Evolutionary conservation across 2,329 filamentous ascomycete species (phyloP).

Genomic region (Helicocarpus griseus): DNA sequence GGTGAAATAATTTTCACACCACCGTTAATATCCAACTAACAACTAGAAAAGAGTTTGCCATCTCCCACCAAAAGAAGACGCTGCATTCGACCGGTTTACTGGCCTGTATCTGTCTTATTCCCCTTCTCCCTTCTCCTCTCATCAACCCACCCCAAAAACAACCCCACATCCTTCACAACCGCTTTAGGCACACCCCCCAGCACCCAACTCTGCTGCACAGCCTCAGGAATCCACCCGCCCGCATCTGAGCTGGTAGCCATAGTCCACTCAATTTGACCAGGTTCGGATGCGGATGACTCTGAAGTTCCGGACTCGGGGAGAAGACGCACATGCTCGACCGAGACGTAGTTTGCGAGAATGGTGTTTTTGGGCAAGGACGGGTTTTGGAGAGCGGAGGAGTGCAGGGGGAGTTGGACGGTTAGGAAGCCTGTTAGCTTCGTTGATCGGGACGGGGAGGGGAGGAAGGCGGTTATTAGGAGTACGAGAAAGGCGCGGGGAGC

Average conservation of each 20-base stretch:
- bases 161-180: slow-evolving; percentile 30
- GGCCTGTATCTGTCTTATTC: no score
- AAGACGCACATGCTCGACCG: slow-evolving; percentile 23
- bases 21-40: no score
- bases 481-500: slow-evolving; percentile 25
- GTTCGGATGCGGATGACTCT: background rate
- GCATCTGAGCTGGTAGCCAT: slow-evolving; percentile 31
- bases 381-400: slow-evolving; percentile 8
- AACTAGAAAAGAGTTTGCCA: no score
- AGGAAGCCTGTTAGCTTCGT: slow-evolving; percentile 17
- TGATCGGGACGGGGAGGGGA: slow-evolving; percentile 6
- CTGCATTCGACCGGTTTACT: no score
- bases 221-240: slow-evolving; percentile 26
- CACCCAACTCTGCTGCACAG: slow-evolving; percentile 23
- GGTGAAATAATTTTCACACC: no score
- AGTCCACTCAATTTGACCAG: slow-evolving; percentile 21
- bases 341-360: slow-evolving; percentile 26
- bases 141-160: slow-evolving; percentile 27
- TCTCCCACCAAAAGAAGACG: no score
- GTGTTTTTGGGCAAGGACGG: slow-evolving; percentile 17
- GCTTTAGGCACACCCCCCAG: slow-evolving; percentile 25
- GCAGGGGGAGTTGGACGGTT: slow-evolving; percentile 26
- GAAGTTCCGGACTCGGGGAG: slow-evolving; percentile 5
- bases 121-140: background rate
- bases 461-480: slow-evolving; percentile 22